Percentiles rank a stretch among this genome's conserved stretches.
Conservation (phyloP, 768 basidiomycete species). For the Leccinum pellstonianum region DNA sequence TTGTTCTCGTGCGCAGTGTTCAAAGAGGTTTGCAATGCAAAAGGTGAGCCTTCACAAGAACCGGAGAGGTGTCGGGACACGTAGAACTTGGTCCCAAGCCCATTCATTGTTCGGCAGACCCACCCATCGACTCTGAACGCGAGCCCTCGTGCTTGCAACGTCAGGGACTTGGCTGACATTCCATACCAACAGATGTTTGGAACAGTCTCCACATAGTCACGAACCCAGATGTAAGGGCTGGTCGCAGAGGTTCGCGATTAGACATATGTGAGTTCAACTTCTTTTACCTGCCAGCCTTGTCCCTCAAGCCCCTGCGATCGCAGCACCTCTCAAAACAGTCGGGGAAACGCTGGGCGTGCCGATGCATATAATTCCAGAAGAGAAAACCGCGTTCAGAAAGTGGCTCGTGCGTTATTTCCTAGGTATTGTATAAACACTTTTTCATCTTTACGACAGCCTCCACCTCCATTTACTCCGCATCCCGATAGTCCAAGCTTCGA, state of each 20-base stretch:
- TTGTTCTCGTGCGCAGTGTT: slow-evolving; percentile 81
- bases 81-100: neutral
- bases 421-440: neutral
- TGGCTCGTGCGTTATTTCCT: slow-evolving; percentile 53
- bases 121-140: neutral
- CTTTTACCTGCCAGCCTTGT: neutral
- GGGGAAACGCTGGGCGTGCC: slow-evolving; percentile 54
- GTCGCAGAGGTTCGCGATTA: slow-evolving; percentile 56
- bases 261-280: slow-evolving; percentile 46
- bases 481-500: slow-evolving; percentile 13
- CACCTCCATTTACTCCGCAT: slow-evolving; percentile 33
- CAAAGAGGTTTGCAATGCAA: slow-evolving; percentile 56
- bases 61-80: neutral
- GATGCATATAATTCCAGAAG: slow-evolving; percentile 59
- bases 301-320: slow-evolving; percentile 1
- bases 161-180: slow-evolving; percentile 10
- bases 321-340: slow-evolving; percentile 70
- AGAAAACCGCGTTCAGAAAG: slow-evolving; percentile 55
- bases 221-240: slow-evolving; percentile 62
- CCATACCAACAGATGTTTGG: slow-evolving; percentile 69
- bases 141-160: neutral
- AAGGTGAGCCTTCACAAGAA: slow-evolving; percentile 45
- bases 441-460: slow-evolving; percentile 40
- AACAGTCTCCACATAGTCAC: slow-evolving; percentile 64
- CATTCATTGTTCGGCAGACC: too few species aligned